Evolutionary conservation across 176 grass and related monocot species (phyloP), one percentile per base, ranked within the genome.

Genomic region (Hordeum marinum): DNA sequence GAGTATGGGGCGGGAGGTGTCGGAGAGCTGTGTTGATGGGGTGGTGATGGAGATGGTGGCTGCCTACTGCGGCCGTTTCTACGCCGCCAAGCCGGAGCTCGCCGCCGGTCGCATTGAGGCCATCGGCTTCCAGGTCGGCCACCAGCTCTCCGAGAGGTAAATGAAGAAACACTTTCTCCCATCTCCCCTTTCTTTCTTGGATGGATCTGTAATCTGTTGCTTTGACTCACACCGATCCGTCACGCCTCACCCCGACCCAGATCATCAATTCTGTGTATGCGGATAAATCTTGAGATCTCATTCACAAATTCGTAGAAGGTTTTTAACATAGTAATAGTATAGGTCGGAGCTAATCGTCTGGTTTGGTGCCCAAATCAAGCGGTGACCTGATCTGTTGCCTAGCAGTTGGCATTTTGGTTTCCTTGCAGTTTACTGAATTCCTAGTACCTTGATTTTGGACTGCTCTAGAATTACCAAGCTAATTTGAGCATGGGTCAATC

Each of bases 121-220:
- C 81, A 95, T 98, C 70, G 96, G 96, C 34, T 98, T 92, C 88
- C 93, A 96, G 87, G 96, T 98, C 14, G 96, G 96, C 46, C 93
- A 94, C 76, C 96, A 98, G 84, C 91, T 98, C 43, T 87, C 93
- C 27, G 93, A 98, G 84, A 93, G 96, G 96, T 98, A 90, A 27
- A 36, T 1, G 57, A 39, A 26, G 10, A 41, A 81, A 40, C 3
- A 57, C 39, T 0, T 45, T 60, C 55, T 75, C 63, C 50, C 40
- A 18, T 21, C 34, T 75, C 54, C 4, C 12, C 42, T 58, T 75
- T 61, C 45, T 25, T 39, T 50, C 60, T 9, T 34, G 24, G 36
- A 7, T 64, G 68, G 81, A 83, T 83, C 81, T 74, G 69, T 20
- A 29, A 63, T 62, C 57, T 62, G 37, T 8, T 75, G 32, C 8